Conservation (phyloP, 768 basidiomycete genomes). For the Antrodiella citrinella region DNA sequence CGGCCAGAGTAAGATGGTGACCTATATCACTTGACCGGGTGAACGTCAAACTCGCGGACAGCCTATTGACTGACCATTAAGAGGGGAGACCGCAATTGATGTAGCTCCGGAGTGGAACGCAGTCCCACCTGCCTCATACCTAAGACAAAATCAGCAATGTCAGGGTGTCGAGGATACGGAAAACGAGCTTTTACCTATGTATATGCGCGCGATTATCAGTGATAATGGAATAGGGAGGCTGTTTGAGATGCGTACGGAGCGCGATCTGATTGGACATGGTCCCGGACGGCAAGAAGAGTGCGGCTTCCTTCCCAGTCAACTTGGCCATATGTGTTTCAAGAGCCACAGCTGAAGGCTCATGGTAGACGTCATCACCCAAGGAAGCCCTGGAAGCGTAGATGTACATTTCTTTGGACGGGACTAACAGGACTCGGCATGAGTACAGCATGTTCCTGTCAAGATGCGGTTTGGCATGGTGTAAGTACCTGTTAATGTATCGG, state of each 20-base stretch:
- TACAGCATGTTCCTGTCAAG: conserved; percentile 5
- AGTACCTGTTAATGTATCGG: conserved; percentile 43
- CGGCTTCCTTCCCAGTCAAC: conserved; percentile 86
- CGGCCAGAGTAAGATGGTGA: conserved; percentile 74
- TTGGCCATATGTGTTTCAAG: conserved; percentile 66
- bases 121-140: conserved; percentile 85
- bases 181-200: conserved; percentile 45
- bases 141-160: conserved; percentile 17
- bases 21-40: too few species aligned
- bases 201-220: conserved; percentile 82
- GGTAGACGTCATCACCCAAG: conserved; percentile 76
- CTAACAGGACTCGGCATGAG: conserved; percentile 12
- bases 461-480: conserved; percentile 2
- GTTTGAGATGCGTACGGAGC: conserved; percentile 77
- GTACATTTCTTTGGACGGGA: conserved; percentile 66
- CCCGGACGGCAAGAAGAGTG: conserved; percentile 79
- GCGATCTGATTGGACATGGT: conserved; percentile 89
- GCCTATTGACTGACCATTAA: conserved; percentile 43
- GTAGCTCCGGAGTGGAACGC: conserved; percentile 77
- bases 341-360: conserved; percentile 48
- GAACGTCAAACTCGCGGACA: too few species aligned
- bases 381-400: conserved; percentile 59
- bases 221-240: conserved; percentile 85
- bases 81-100: conserved; percentile 48
- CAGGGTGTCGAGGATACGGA: neutral